Base-by-base conservation (phyloP, 805 yeast genomes). In the Pichia pseudocactophila region DNA sequence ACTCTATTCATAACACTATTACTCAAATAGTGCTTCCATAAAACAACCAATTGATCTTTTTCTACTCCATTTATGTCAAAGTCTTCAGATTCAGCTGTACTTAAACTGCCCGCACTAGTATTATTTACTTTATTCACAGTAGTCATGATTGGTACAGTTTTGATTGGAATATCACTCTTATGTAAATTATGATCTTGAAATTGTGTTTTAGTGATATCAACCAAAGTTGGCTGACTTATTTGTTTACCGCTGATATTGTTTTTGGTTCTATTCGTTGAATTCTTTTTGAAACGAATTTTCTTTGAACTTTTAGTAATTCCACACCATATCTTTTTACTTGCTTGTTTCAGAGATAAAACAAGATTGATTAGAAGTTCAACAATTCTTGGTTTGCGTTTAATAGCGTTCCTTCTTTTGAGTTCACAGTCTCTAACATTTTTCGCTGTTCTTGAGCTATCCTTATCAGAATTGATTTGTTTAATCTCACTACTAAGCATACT, bases 351-450 rank as follows among this genome's bases (percentile, higher is more conserved):
- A 13, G 40, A 39, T 8, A 44, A 40, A 6, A 53, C 32, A 6
- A 57, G 26, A 5, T 19, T 19, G 3, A 48, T 15, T 6, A 61
- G 27, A 16, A 30, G 39, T 2, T 56, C 49, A 11, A 62, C 36
- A 59, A 64, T 57, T 3, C 62, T 61, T 2, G 48, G 37, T 37
- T 56, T 62, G 31, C 65, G 47, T 39, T 51, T 54, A n/a, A 54
- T 52, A 9, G 66, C 66, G 39, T 59, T 59, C 0, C 61, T 50
- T 37, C 66, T 48, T 34, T 50, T 55, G 16, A 62, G 43, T 16
- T 54, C 50, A 20, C 46, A 39, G 8, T 37, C 33, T 8, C 40
- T 37, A 4, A 11, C 20, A 7, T 30, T 19, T 26, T 34, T 18
- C 15, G 20, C n/a, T 11, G 11, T 22, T 12, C 20, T 11, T 12